Percentiles rank a stretch among this genome's conserved stretches.
Evolutionary conservation across 768 basidiomycete species (phyloP).

Genomic region (Russula virescens): DNA sequence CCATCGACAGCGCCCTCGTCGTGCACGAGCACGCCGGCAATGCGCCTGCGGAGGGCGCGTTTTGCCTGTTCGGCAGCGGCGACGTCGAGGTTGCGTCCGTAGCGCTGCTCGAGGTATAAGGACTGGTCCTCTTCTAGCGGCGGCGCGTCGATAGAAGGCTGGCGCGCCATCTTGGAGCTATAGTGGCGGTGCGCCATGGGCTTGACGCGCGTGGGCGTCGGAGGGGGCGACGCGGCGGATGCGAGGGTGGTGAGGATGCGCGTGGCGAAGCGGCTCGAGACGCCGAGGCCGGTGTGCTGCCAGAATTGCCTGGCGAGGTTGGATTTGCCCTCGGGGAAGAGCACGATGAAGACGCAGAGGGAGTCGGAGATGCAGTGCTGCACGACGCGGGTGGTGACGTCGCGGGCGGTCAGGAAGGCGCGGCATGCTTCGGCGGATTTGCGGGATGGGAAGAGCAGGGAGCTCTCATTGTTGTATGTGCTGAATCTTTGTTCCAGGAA

Average conservation of each 20-base stretch:
- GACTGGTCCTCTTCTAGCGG: constrained; percentile 55
- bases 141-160: not conserved
- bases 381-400: constrained; percentile 50
- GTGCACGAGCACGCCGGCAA: constrained; percentile 76
- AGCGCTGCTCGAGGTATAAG: constrained; percentile 88
- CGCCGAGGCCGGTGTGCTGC: constrained; percentile 90
- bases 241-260: constrained; percentile 66
- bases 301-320: constrained; percentile 84
- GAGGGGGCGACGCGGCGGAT: constrained; percentile 31
- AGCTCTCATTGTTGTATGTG: constrained; percentile 53
- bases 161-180: constrained; percentile 34
- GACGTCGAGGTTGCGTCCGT: constrained; percentile 83
- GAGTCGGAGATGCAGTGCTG: constrained; percentile 53
- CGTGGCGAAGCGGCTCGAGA: constrained; percentile 84
- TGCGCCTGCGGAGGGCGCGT: constrained; percentile 76
- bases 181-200: constrained; percentile 52
- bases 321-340: constrained; percentile 62
- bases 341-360: constrained; percentile 68
- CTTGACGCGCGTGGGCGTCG: not conserved
- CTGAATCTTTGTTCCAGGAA: constrained; percentile 80
- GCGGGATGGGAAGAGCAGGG: constrained; percentile 74
- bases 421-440: constrained; percentile 70
- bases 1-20: constrained; percentile 43
- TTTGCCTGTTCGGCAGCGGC: constrained; percentile 75
- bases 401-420: constrained; percentile 56